phyloP scores from a whole-genome alignment of 2,329 filamentous ascomycete species.

The Trichoderma sp. region DNA sequence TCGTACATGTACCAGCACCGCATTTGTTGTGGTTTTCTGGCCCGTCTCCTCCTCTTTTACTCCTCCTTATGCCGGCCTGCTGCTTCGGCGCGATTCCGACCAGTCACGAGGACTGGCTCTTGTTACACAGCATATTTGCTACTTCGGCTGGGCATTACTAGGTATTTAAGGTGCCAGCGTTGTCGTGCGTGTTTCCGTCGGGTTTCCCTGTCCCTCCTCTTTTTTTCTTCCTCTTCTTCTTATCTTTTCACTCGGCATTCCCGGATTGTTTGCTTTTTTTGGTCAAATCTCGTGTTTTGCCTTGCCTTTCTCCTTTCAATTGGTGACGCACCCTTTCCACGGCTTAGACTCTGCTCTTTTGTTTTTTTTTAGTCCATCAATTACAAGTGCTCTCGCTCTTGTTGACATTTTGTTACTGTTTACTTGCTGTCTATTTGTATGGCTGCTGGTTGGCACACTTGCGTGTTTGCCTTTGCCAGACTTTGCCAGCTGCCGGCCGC shows the following conservation, averaged over 20 bases:
- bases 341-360: not conserved
- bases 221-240: not conserved
- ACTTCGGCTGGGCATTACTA: not conserved
- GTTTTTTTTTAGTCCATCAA: not conserved
- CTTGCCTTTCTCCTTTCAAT: not conserved
- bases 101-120: constrained; percentile 5
- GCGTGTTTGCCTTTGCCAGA: not conserved
- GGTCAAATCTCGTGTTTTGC: not conserved
- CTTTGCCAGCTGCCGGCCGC: not conserved
- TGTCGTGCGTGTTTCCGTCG: not conserved
- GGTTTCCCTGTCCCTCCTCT: not conserved
- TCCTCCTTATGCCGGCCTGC: not conserved
- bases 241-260: not conserved
- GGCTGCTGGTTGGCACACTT: not conserved
- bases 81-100: not conserved
- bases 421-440: not conserved
- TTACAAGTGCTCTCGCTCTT: not conserved
- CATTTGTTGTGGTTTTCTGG: not conserved
- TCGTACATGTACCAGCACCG: not conserved
- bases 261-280: not conserved
- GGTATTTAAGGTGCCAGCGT: constrained; percentile 9
- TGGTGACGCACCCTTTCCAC: not conserved
- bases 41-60: not conserved
- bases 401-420: not conserved
- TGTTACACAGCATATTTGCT: constrained; percentile 17